phyloP scores from a whole-genome alignment of 352 stramenopile genomes.

The Pythium periplocum region DNA sequence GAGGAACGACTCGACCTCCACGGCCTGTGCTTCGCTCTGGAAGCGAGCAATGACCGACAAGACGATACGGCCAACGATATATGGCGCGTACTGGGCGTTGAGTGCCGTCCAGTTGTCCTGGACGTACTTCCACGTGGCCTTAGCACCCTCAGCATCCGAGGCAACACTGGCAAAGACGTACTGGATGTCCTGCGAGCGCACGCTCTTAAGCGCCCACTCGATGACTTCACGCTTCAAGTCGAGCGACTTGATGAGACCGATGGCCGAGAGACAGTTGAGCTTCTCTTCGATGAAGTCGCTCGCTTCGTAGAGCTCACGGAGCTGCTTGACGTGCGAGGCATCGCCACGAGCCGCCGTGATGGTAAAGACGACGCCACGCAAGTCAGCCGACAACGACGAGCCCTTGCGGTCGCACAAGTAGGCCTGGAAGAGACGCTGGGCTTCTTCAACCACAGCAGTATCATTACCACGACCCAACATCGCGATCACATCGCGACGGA shows the following conservation, averaged over 20 bases:
- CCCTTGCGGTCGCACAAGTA: conserved; percentile 52
- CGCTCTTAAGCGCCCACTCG: conserved; percentile 52
- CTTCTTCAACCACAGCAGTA: conserved; percentile 35
- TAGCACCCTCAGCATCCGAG: conserved; percentile 38
- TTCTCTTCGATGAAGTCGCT: conserved; percentile 82
- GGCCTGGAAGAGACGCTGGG: conserved; percentile 44
- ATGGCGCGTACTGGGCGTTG: conserved; percentile 54
- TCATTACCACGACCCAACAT: conserved; percentile 66
- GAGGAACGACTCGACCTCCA: conserved; percentile 59
- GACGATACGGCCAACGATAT: conserved; percentile 68
- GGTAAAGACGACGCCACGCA: conserved; percentile 62
- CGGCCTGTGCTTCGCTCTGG: conserved; percentile 47
- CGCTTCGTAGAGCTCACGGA: conserved; percentile 58
- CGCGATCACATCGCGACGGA: conserved; percentile 65
- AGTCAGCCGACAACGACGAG: conserved; percentile 39
- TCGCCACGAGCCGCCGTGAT: conserved; percentile 45
- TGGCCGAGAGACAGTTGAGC: conserved; percentile 65
- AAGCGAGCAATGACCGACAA: conserved; percentile 54
- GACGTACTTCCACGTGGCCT: conserved; percentile 68
- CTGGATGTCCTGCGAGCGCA: conserved; percentile 83
- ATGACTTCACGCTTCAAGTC: conserved; percentile 64
- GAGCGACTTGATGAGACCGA: conserved; percentile 55
- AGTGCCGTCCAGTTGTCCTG: conserved; percentile 61
- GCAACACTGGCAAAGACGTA: conserved; percentile 75
- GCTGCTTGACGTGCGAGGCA: conserved; percentile 29